Conservation (phyloP, 2,329 filamentous ascomycete species). For the Diaporthe sp. region DNA sequence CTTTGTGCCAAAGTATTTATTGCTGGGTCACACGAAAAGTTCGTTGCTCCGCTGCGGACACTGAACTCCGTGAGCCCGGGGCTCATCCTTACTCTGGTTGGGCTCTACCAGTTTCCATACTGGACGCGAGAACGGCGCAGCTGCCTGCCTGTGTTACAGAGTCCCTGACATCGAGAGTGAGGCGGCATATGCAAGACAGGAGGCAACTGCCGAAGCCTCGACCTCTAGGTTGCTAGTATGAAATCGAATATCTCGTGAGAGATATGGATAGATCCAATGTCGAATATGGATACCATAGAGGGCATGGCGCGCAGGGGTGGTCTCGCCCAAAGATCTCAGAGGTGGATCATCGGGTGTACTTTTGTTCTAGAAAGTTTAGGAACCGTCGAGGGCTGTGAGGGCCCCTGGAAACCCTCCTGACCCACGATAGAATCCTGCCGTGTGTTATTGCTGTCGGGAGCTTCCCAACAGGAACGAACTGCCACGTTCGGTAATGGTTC, state of each 20-base stretch:
- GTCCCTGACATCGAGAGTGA: not conserved
- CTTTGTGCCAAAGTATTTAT: not conserved
- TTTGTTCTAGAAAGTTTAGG: conserved; percentile 37
- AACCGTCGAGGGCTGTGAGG: conserved; percentile 15
- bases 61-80: not conserved
- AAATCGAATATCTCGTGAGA: not conserved
- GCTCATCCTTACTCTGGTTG: not conserved
- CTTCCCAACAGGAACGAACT: conserved; percentile 12
- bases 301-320: not conserved
- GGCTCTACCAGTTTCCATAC: not conserved
- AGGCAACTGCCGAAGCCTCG: not conserved
- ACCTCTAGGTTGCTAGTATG: not conserved
- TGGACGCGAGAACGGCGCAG: too few species aligned
- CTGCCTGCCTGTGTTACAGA: not conserved
- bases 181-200: not conserved
- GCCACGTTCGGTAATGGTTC: not conserved
- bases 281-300: not conserved
- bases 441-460: not conserved
- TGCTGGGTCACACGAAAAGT: not conserved
- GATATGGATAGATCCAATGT: not conserved
- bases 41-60: not conserved
- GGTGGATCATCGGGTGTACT: not conserved
- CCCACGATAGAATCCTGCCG: conserved; percentile 17
- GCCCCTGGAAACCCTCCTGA: conserved; percentile 18
- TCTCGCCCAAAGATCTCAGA: not conserved